phyloP scores from a whole-genome alignment of 2,329 filamentous ascomycete species.

The Elsinoe australis region DNA sequence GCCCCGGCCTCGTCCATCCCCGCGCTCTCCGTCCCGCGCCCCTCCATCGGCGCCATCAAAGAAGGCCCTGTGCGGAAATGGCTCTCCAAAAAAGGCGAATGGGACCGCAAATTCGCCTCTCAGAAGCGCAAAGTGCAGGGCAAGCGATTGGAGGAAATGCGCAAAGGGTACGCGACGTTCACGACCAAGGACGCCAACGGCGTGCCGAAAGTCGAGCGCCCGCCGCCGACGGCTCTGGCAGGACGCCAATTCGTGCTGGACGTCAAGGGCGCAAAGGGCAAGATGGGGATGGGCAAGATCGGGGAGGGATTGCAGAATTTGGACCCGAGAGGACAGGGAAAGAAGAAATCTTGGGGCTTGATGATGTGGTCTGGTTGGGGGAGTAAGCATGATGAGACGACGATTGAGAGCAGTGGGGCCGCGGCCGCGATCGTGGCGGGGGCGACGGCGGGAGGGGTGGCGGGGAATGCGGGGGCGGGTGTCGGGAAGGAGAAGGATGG shows the following conservation, averaged over 20 bases:
- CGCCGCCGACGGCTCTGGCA: slow-evolving; percentile 76
- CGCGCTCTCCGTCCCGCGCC: slow-evolving; percentile 55
- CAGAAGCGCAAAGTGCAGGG: slow-evolving; percentile 66
- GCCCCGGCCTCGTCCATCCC: slow-evolving; percentile 56
- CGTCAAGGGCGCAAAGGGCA: slow-evolving; percentile 35
- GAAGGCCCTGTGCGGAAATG: slow-evolving; percentile 72
- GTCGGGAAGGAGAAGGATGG: not conserved
- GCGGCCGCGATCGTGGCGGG: not conserved
- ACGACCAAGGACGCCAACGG: slow-evolving; percentile 27
- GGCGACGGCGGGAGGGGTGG: slow-evolving; percentile 16
- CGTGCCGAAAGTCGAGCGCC: slow-evolving; percentile 62
- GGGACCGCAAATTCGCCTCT: slow-evolving; percentile 64
- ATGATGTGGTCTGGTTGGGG: slow-evolving; percentile 82
- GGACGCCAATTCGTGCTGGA: slow-evolving; percentile 44
- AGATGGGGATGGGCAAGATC: slow-evolving; percentile 42
- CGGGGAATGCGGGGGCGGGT: not conserved
- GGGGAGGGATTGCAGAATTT: slow-evolving; percentile 17
- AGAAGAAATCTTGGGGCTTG: slow-evolving; percentile 62
- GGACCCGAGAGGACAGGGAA: slow-evolving; percentile 34
- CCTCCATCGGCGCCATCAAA: slow-evolving; percentile 71
- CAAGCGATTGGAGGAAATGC: slow-evolving; percentile 63
- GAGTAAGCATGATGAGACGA: slow-evolving; percentile 76
- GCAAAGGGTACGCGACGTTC: slow-evolving; percentile 62
- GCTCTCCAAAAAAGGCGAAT: slow-evolving; percentile 64
- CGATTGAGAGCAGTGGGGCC: slow-evolving; percentile 53